Base-by-base conservation (phyloP, 2,329 filamentous ascomycete species). In the Botrytis aclada region DNA sequence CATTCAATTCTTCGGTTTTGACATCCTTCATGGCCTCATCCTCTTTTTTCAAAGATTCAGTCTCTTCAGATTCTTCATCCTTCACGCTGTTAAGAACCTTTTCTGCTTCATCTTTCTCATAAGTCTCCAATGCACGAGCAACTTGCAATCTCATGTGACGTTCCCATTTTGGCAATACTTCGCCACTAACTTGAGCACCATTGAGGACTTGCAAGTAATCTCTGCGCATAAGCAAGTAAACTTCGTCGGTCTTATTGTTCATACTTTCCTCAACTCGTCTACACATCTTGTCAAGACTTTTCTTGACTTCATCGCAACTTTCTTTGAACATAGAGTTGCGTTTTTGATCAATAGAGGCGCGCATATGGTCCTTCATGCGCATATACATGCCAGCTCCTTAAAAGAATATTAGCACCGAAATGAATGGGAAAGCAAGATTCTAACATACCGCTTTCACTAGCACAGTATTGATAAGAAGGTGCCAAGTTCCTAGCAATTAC, bases 351-450 rank as follows among this genome's bases (percentile, higher is more conserved):
- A 90, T 83, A 71, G 88, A 83, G 0, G 75, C 60, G 0, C 71
- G 71, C 86, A 90, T 88, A 39, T 81, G 74, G 0, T 65, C 73
- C 75, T 88, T 89, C 85, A 90, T 90, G 3, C 87, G 83, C 51
- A 72, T 80, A 77, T 81, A 88, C 18, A 78, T 82, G 4, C 88
- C 87, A 0, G 54, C 6, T 6, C 85, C 83, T 81, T 29, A 14
- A 10, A 43, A 25, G 20, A 2, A 62, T n/a, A 51, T 70, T 41
- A 70, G 43, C 22, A 41, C 32, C 8, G 54, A 41, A 54, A 61
- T 54, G 22, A 41, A 67, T 32, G 2, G 10, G 10, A 29, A 22
- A 29, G 16, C 39, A n/a, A 32, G 45, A 32, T 20, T 71, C 41
- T 34, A 37, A 54, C 78, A 74, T 75, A 78, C 84, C 86, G n/a